Conservation (phyloP, 495 filamentous ascomycete genomes). For the Tuber magnatum region DNA sequence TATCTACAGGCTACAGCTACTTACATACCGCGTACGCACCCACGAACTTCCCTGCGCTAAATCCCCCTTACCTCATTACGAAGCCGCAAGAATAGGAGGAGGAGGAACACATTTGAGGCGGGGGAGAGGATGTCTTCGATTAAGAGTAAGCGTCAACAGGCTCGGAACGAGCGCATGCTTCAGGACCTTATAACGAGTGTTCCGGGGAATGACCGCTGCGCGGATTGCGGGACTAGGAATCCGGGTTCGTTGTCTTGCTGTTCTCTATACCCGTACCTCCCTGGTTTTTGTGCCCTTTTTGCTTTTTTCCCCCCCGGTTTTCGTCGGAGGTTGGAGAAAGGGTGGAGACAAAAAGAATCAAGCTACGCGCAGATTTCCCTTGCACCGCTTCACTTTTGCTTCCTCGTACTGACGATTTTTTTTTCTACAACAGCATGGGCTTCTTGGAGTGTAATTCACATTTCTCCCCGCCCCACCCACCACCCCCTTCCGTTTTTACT, state of each 20-base stretch:
- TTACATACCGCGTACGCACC: constrained; percentile 16
- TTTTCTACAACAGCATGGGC: constrained; percentile 69
- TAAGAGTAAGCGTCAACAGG: constrained; percentile 88
- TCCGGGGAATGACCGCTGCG: constrained; percentile 88
- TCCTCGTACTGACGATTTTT: constrained; percentile 25
- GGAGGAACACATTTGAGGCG: constrained; percentile 8
- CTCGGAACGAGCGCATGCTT: constrained; percentile 85
- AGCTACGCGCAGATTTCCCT: background rate
- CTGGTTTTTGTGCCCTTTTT: constrained; percentile 11
- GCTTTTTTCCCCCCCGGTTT: background rate
- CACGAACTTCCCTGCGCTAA: background rate
- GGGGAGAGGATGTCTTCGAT: constrained; percentile 37
- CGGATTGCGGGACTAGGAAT: constrained; percentile 85
- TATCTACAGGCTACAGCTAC: constrained; percentile 10
- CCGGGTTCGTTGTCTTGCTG: constrained; percentile 60
- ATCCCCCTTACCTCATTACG: background rate
- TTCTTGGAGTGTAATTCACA: constrained; percentile 83
- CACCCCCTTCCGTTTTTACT: background rate
- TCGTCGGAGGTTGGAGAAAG: constrained; percentile 3
- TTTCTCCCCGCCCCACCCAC: no score
- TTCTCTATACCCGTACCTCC: constrained; percentile 12
- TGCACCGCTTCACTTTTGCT: background rate
- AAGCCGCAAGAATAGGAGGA: constrained; percentile 9
- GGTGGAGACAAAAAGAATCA: background rate
- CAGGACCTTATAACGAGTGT: constrained; percentile 83